These are phyloP conservation scores for Penicillium sp. DNA, from an alignment of 2,329 filamentous ascomycete genomes.

Conservation along the genomic window DNA sequence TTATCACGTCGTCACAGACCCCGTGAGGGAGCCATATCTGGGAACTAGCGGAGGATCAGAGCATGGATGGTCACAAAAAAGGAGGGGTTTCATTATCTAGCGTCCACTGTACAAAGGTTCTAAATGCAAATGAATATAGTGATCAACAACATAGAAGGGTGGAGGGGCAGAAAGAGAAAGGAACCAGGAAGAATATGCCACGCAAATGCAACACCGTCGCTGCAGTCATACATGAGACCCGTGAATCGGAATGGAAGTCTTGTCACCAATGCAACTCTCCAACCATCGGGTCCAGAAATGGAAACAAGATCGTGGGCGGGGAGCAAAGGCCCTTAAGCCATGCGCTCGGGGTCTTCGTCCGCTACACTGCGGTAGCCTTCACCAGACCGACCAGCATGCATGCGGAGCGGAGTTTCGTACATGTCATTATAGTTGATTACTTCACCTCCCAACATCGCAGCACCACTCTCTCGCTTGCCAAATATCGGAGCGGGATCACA, in stretches of 20 bases:
- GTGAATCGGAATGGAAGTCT: neutral
- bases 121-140: constrained; percentile 8
- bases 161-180: neutral
- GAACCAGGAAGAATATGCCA: constrained; percentile 6
- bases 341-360: constrained; percentile 38
- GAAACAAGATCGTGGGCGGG: neutral
- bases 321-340: constrained; percentile 19
- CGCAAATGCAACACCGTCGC: constrained; percentile 18
- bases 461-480: constrained; percentile 70
- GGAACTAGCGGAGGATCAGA: neutral
- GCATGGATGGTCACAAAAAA: neutral
- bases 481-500: constrained; percentile 84
- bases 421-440: constrained; percentile 82
- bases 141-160: neutral
- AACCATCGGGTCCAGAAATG: neutral
- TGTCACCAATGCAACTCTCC: constrained; percentile 6
- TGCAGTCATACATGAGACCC: constrained; percentile 14
- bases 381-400: constrained; percentile 53
- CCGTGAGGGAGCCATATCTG: neutral
- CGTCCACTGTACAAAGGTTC: constrained; percentile 20
- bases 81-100: constrained; percentile 17
- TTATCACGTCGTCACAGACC: neutral
- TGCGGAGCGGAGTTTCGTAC: constrained; percentile 79
- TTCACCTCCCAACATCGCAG: constrained; percentile 74
- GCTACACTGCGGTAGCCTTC: constrained; percentile 59